These are phyloP conservation scores for Phenoliferia sp. DNA, from an alignment of 1,284 basidiomycete genomes.

Conservation along the genomic window DNA sequence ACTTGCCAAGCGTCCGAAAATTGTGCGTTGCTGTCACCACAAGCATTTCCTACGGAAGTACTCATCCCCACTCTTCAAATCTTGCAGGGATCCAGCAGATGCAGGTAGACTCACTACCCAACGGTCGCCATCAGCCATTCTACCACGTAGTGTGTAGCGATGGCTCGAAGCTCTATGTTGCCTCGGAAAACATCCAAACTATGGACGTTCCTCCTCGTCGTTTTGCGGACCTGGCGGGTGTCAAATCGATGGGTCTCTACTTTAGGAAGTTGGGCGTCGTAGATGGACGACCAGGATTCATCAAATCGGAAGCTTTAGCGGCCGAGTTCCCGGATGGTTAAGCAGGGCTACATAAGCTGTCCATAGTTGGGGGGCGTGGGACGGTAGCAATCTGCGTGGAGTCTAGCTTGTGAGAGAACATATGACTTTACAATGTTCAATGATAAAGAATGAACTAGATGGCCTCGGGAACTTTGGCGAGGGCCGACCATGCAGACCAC, in stretches of 20 bases:
- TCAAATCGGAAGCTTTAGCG: background rate
- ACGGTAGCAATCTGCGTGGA: too few relatives aligned
- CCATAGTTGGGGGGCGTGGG: too few relatives aligned
- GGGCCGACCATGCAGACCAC: background rate
- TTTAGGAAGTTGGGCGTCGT: background rate
- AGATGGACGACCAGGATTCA: background rate
- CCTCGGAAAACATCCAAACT: slow-evolving; percentile 18
- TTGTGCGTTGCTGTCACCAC: background rate
- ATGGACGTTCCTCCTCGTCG: background rate
- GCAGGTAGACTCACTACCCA: slow-evolving; percentile 21
- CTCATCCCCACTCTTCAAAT: background rate
- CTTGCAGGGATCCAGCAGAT: slow-evolving; percentile 17
- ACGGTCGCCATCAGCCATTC: slow-evolving; percentile 23
- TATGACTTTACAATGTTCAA: too few relatives aligned
- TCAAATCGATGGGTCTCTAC: background rate
- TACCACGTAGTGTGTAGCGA: slow-evolving; percentile 23
- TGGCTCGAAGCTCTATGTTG: slow-evolving; percentile 22
- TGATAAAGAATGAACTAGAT: too few relatives aligned
- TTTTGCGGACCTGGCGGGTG: background rate
- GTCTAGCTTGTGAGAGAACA: too few relatives aligned
- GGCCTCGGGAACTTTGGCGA: too few relatives aligned
- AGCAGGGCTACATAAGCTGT: too few relatives aligned
- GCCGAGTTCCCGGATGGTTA: background rate
- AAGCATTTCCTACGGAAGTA: too few relatives aligned
- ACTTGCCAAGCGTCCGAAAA: background rate